Conservation (phyloP, 805 yeast genomes). For the Saccharomycopsis capsularis region DNA sequence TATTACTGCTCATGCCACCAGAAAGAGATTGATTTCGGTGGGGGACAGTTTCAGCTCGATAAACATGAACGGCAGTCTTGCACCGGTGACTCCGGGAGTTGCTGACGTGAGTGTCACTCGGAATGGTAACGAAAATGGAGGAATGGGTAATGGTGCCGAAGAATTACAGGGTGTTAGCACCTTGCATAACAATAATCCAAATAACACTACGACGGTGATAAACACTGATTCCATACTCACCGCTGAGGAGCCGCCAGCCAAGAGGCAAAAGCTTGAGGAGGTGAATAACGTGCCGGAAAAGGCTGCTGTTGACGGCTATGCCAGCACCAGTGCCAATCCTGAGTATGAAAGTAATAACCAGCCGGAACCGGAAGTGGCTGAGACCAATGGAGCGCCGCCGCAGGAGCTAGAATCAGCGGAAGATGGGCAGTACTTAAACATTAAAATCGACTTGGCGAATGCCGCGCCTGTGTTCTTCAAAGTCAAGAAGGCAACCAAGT, state of each 20-base stretch:
- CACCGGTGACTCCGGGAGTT: neutral
- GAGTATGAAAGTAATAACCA: neutral
- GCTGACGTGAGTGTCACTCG: neutral
- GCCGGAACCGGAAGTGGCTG: no score
- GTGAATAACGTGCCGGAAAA: neutral
- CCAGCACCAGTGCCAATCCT: neutral
- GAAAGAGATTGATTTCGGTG: neutral
- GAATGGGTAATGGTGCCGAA: neutral
- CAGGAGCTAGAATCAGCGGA: neutral
- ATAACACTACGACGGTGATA: neutral
- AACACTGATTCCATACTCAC: neutral
- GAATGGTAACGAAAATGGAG: no score
- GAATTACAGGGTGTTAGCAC: neutral
- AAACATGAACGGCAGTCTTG: neutral
- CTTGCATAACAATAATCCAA: no score
- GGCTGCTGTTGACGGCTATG: neutral
- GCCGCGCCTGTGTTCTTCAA: constrained; percentile 14
- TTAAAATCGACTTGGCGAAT: constrained; percentile 15
- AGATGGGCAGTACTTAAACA: constrained; percentile 12
- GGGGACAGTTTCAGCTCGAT: neutral
- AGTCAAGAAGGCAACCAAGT: constrained; percentile 18
- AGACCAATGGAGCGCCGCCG: neutral
- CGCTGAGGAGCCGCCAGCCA: neutral
- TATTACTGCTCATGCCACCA: neutral
- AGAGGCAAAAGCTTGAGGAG: neutral